Percentiles rank a stretch among this genome's conserved stretches.
These are phyloP conservation scores for Rhizoclosmatium sp. DNA, from an alignment of 192 early-diverging fungal genomes.

Conservation along the genomic window DNA sequence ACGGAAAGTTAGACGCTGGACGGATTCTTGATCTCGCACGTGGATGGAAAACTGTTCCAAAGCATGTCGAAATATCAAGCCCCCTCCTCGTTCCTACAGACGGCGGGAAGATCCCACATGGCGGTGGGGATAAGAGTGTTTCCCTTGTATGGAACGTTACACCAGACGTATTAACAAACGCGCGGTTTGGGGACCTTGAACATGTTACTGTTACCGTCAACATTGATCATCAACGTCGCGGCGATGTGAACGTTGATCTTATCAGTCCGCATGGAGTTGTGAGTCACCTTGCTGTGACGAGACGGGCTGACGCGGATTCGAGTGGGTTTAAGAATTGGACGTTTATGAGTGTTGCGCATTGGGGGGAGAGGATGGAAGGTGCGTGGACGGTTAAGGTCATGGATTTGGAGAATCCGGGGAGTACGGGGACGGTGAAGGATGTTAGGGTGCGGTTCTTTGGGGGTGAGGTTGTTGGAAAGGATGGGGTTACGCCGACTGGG, in stretches of 20 bases:
- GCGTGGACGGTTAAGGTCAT: conserved; percentile 68
- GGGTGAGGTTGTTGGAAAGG: background rate
- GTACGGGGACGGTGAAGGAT: conserved; percentile 39
- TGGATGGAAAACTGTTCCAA: conserved; percentile 66
- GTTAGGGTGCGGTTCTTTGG: conserved; percentile 44
- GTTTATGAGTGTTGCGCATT: conserved; percentile 96
- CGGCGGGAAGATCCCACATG: conserved; percentile 58
- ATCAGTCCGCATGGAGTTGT: conserved; percentile 74
- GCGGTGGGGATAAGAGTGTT: background rate
- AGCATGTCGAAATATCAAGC: conserved; percentile 68
- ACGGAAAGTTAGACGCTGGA: conserved; percentile 88
- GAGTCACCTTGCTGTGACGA: conserved; percentile 70
- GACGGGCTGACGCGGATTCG: conserved; percentile 70
- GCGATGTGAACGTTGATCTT: conserved; percentile 86
- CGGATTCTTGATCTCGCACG: conserved; percentile 82
- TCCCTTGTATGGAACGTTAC: conserved; percentile 7
- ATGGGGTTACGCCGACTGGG: background rate
- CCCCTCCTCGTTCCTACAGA: background rate
- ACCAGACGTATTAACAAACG: background rate
- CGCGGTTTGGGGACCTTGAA: conserved; percentile 69
- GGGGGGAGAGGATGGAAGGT: conserved; percentile 90
- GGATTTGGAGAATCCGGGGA: conserved; percentile 39
- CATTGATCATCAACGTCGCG: conserved; percentile 81
- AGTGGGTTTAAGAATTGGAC: conserved; percentile 88
- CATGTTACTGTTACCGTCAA: conserved; percentile 88